Evolutionary conservation across 1,139 yeast species (phyloP).

Genomic region (Sugiyamaella neomexicana): DNA sequence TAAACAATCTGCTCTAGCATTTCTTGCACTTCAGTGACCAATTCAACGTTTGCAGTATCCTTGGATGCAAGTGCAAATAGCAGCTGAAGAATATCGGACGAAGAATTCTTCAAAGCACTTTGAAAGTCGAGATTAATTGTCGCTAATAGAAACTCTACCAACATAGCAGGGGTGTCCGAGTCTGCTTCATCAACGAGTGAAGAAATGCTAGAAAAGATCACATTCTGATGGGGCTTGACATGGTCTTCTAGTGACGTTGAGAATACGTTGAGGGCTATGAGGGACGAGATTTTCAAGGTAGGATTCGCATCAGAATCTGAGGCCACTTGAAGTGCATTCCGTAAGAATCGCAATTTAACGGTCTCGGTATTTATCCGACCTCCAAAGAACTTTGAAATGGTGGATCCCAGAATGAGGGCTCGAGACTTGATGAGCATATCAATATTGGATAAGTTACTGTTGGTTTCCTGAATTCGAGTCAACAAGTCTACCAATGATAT

Average conservation of each 20-base stretch:
- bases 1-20: slow-evolving; percentile 60
- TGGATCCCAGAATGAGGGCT: slow-evolving; percentile 25
- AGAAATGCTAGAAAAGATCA: slow-evolving; percentile 44
- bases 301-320: slow-evolving; percentile 18
- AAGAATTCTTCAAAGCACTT: slow-evolving; percentile 43
- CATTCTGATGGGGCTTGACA: slow-evolving; percentile 24
- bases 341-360: slow-evolving; percentile 24
- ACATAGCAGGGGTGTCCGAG: slow-evolving; percentile 76
- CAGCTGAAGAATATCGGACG: slow-evolving; percentile 52
- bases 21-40: slow-evolving; percentile 58
- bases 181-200: slow-evolving; percentile 63
- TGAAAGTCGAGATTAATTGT: slow-evolving; percentile 51
- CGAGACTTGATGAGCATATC: slow-evolving; percentile 30
- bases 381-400: slow-evolving; percentile 18
- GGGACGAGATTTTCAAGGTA: slow-evolving; percentile 28
- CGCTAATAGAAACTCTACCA: slow-evolving; percentile 67
- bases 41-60: slow-evolving; percentile 73
- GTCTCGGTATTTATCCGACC: slow-evolving; percentile 19
- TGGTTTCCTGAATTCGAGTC: background rate
- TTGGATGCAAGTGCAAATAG: slow-evolving; percentile 65
- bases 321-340: slow-evolving; percentile 25
- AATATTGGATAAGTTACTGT: background rate
- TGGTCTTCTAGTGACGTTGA: slow-evolving; percentile 22
- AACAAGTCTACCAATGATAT: slow-evolving; percentile 1
- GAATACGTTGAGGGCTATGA: slow-evolving; percentile 28